phyloP scores from a whole-genome alignment of 805 yeast species.

The Crinitomyces ghanaensis region DNA sequence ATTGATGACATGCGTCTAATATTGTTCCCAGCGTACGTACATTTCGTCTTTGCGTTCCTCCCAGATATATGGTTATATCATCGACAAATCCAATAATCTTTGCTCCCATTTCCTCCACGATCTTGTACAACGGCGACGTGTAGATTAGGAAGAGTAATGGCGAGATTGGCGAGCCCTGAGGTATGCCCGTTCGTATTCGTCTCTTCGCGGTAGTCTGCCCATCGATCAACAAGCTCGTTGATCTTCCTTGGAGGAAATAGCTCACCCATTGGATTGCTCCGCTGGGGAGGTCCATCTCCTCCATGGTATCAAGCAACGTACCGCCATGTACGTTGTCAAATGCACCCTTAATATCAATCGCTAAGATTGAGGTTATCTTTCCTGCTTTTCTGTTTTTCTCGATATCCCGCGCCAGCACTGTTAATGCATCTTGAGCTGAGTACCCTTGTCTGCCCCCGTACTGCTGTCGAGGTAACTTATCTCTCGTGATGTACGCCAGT shows the following conservation, averaged over 20 bases:
- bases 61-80: constrained; percentile 3
- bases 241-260: background rate
- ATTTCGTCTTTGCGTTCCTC: too few relatives aligned
- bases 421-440: constrained; percentile 4
- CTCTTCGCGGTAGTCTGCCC: constrained; percentile 2
- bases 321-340: constrained; percentile 6
- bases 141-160: constrained; percentile 5
- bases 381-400: background rate
- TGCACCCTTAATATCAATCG: constrained; percentile 7
- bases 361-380: background rate
- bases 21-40: too few relatives aligned
- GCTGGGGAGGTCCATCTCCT: constrained; percentile 3
- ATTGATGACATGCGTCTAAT: too few relatives aligned
- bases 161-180: constrained; percentile 6
- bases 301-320: constrained; percentile 5
- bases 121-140: constrained; percentile 4
- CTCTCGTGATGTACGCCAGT: constrained; percentile 2
- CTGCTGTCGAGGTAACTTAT: constrained; percentile 1
- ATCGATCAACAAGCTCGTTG: background rate
- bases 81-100: constrained; percentile 1
- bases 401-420: background rate
- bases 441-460: constrained; percentile 5
- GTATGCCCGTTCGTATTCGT: constrained; percentile 2
- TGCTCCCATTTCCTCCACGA: constrained; percentile 1
- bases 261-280: background rate